Percentiles rank a stretch among this genome's conserved stretches.
Conservation (phyloP, 805 yeast species). For the Kockiozyma suomiensis region DNA sequence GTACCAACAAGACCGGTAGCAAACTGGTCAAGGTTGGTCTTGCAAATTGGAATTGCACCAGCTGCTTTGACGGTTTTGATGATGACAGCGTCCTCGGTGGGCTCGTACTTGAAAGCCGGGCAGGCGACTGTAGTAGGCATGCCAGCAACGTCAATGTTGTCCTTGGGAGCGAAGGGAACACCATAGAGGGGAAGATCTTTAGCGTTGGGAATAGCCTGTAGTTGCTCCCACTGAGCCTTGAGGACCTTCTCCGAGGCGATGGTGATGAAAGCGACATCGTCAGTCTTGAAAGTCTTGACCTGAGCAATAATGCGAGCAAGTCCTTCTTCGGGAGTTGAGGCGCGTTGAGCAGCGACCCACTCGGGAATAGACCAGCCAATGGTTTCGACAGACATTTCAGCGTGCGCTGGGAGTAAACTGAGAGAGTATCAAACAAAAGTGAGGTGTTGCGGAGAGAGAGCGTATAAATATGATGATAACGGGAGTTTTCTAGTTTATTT, state of each 20-base stretch:
- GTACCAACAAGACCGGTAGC: slow-evolving; percentile 97
- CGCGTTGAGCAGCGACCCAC: slow-evolving; percentile 72
- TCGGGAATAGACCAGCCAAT: slow-evolving; percentile 79
- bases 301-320: slow-evolving; percentile 50
- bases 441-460: not conserved
- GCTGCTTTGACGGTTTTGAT: slow-evolving; percentile 76
- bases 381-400: slow-evolving; percentile 19
- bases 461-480: not conserved
- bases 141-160: slow-evolving; percentile 85
- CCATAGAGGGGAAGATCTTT: slow-evolving; percentile 68
- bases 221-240: slow-evolving; percentile 72
- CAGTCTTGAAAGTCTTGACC: slow-evolving; percentile 40
- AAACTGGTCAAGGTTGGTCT: slow-evolving; percentile 94
- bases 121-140: slow-evolving; percentile 95
- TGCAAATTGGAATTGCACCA: slow-evolving; percentile 92
- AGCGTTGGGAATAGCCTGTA: slow-evolving; percentile 63
- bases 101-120: slow-evolving; percentile 74
- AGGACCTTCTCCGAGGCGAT: slow-evolving; percentile 63
- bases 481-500: not conserved
- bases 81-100: slow-evolving; percentile 72
- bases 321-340: slow-evolving; percentile 65
- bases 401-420: not conserved
- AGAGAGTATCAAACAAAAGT: not conserved
- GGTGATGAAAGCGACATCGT: slow-evolving; percentile 92
- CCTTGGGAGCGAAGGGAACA: slow-evolving; percentile 93